Evolutionary conservation across 352 stramenopile species (phyloP).

Genomic region (Globisporangium camurandrum): DNA sequence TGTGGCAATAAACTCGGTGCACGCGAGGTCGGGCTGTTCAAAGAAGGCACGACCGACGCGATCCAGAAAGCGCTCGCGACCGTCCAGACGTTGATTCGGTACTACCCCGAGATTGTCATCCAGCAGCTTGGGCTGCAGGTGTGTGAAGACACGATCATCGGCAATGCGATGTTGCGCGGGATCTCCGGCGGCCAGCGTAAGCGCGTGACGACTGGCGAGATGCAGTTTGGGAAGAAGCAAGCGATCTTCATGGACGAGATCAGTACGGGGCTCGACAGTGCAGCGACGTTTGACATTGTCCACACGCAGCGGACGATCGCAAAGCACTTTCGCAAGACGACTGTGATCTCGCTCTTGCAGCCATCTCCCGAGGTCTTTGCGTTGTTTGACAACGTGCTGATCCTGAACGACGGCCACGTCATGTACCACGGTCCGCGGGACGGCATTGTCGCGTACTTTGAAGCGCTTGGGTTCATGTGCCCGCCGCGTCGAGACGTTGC

Average conservation of each 20-base stretch:
- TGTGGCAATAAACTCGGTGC: conserved; percentile 17
- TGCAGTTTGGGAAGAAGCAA: conserved; percentile 67
- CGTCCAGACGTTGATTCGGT: conserved; percentile 14
- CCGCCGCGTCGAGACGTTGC: not conserved
- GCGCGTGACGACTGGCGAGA: conserved; percentile 72
- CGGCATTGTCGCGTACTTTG: not conserved
- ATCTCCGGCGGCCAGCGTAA: conserved; percentile 57
- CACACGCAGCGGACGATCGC: conserved; percentile 42
- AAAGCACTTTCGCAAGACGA: conserved; percentile 22
- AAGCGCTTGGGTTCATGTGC: not conserved
- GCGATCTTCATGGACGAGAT: conserved; percentile 87
- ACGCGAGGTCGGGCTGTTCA: conserved; percentile 58
- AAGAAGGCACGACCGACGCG: conserved; percentile 56
- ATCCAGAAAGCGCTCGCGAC: conserved; percentile 15
- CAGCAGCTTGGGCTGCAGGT: conserved; percentile 19
- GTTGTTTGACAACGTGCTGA: conserved; percentile 87
- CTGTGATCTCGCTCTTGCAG: conserved; percentile 65
- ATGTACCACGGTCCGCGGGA: conserved; percentile 15
- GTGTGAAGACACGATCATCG: conserved; percentile 36
- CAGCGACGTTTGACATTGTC: conserved; percentile 89
- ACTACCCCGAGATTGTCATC: conserved; percentile 27
- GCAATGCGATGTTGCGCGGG: conserved; percentile 40
- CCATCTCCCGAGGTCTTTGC: conserved; percentile 84
- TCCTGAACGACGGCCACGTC: conserved; percentile 38
- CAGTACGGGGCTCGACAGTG: conserved; percentile 86